A percentile compares a stretch with the other conserved stretches of the same genome.
Conservation (phyloP, 1,284 basidiomycete species). For the Neotropicomus parvogracilis region DNA sequence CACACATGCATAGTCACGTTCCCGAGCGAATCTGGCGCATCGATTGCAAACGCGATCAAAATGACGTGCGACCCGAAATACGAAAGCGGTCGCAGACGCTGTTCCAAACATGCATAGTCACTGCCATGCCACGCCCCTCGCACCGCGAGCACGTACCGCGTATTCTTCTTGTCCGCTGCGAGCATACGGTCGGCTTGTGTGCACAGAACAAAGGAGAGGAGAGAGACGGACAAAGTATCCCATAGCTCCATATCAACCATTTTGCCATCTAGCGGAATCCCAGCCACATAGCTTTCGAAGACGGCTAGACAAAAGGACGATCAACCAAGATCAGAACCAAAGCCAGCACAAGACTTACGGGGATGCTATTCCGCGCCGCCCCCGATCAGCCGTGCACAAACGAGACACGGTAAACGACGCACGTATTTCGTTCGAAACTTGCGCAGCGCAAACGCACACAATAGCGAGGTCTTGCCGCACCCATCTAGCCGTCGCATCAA, state of each 20-base stretch:
- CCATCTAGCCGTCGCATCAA: slow-evolving; percentile 48
- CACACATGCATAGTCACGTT: slow-evolving; percentile 88
- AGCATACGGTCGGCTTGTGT: no score
- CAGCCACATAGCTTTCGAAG: slow-evolving; percentile 98
- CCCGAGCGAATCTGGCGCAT: slow-evolving; percentile 94
- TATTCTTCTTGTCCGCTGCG: slow-evolving; percentile 89
- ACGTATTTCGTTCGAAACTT: slow-evolving; percentile 98
- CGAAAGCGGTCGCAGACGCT: slow-evolving; percentile 91
- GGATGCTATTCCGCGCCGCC: slow-evolving; percentile 46
- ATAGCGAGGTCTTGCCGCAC: slow-evolving; percentile 80
- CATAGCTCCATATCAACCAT: slow-evolving; percentile 93
- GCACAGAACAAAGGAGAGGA: no score
- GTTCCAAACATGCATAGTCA: no score
- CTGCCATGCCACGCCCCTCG: not conserved
- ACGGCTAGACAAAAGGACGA: slow-evolving; percentile 64
- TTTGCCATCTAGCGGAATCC: slow-evolving; percentile 95
- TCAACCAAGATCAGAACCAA: not conserved
- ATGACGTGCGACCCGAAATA: slow-evolving; percentile 99
- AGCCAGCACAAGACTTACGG: slow-evolving; percentile 39
- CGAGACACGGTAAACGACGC: slow-evolving; percentile 25
- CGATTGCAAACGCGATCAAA: slow-evolving; percentile 94
- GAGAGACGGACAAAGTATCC: slow-evolving; percentile 77
- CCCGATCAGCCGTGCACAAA: not conserved
- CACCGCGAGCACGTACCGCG: slow-evolving; percentile 40
- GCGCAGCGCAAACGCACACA: slow-evolving; percentile 90